phyloP scores from a whole-genome alignment of 768 basidiomycete species.

The Lactarius quietus region DNA sequence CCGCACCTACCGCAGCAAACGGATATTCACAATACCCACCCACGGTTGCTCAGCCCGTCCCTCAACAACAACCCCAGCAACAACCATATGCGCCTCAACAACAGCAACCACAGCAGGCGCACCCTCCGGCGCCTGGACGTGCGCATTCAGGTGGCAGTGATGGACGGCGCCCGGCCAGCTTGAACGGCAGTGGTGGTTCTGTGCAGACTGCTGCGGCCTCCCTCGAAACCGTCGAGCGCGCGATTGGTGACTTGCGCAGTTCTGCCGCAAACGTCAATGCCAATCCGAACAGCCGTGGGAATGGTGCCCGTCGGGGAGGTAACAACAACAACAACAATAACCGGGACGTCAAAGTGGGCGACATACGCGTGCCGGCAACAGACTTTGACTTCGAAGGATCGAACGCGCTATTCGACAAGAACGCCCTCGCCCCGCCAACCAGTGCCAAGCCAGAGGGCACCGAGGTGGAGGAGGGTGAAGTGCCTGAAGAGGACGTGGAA shows the following conservation, averaged over 20 bases:
- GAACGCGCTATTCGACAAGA: conserved; percentile 81
- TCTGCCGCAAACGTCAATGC: conserved; percentile 32
- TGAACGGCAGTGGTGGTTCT: conserved; percentile 45
- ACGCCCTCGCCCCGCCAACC: conserved; percentile 39
- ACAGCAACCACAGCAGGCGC: conserved; percentile 19
- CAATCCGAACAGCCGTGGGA: conserved; percentile 34
- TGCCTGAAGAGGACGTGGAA: conserved; percentile 35
- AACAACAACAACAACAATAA: conserved; percentile 3
- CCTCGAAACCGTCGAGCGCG: conserved; percentile 65
- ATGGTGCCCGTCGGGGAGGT: conserved; percentile 32
- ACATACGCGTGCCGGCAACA: conserved; percentile 58
- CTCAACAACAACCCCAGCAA: conserved; percentile 26
- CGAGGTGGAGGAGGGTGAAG: conserved; percentile 36
- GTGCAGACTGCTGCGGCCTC: conserved; percentile 73
- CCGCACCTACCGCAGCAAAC: conserved; percentile 40
- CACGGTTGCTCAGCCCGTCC: conserved; percentile 28
- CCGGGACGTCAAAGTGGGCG: conserved; percentile 33
- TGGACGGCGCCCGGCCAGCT: conserved; percentile 32
- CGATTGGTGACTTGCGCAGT: conserved; percentile 46
- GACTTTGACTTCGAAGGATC: conserved; percentile 81
- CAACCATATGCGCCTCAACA: conserved; percentile 27
- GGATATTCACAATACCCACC: conserved; percentile 28
- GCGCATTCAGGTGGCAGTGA: conserved; percentile 27
- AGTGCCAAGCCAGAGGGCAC: conserved; percentile 29
- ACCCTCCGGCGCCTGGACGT: conserved; percentile 4